These are phyloP conservation scores for Bullera alba DNA, from an alignment of 768 basidiomycete genomes.

Conservation along the genomic window DNA sequence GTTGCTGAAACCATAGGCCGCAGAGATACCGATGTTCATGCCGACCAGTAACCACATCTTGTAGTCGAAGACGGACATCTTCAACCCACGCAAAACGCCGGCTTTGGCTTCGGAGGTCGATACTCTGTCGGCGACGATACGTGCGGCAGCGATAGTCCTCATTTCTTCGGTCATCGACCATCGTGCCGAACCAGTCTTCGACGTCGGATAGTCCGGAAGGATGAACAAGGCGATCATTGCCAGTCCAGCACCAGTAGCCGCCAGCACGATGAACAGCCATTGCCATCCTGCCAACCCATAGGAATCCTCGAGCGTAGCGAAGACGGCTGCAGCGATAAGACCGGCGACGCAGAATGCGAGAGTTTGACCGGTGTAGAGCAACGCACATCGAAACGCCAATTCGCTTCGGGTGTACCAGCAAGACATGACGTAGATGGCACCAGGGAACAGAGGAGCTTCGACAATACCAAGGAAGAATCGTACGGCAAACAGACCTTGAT, in stretches of 20 bases:
- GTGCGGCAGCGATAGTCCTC: too few relatives aligned
- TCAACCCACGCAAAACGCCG: too few relatives aligned
- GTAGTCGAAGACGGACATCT: too few relatives aligned
- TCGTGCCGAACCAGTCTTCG: too few relatives aligned
- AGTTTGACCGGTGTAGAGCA: neutral
- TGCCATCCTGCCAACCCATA: neutral
- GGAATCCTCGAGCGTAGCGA: neutral
- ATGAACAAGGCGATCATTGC: neutral
- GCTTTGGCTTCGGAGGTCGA: too few relatives aligned
- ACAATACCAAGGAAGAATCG: conserved; percentile 54
- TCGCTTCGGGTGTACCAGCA: conserved; percentile 1
- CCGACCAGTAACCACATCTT: too few relatives aligned
- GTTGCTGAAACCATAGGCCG: too few relatives aligned
- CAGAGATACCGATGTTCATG: too few relatives aligned
- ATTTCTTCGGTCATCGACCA: too few relatives aligned
- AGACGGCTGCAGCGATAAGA: neutral
- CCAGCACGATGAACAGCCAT: neutral
- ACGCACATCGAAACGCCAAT: neutral
- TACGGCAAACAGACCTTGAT: conserved; percentile 12
- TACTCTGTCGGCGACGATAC: too few relatives aligned
- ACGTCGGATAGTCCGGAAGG: neutral
- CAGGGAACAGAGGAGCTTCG: conserved; percentile 69
- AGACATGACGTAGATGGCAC: conserved; percentile 41
- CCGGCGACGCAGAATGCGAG: neutral
- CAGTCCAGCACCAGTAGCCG: neutral